Conservation (phyloP, 2,329 filamentous ascomycete species). For the Penicillium glabrum region DNA sequence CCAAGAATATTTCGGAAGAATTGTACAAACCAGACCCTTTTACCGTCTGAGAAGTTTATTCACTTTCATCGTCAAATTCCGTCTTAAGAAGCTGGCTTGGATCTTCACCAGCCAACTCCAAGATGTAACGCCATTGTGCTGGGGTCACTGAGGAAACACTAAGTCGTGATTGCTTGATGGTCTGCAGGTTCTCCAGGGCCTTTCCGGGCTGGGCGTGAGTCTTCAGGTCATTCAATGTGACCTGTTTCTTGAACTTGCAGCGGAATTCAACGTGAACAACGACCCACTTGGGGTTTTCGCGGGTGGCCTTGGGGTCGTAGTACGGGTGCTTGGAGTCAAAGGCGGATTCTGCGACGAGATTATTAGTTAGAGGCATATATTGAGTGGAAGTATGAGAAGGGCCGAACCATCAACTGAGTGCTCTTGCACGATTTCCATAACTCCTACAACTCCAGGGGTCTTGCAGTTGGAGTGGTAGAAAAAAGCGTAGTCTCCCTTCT, state of each 20-base stretch:
- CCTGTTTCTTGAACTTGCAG: slow-evolving; percentile 71
- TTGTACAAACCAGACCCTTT: background rate
- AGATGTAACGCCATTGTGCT: slow-evolving; percentile 51
- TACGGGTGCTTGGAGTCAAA: slow-evolving; percentile 74
- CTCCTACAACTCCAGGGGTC: slow-evolving; percentile 79
- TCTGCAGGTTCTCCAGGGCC: slow-evolving; percentile 72
- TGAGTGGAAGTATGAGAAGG: slow-evolving; percentile 23
- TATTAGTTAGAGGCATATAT: slow-evolving; percentile 8
- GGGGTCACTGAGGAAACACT: slow-evolving; percentile 64
- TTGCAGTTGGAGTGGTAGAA: slow-evolving; percentile 98
- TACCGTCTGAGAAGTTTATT: background rate
- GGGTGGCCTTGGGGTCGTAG: slow-evolving; percentile 74
- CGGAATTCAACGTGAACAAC: slow-evolving; percentile 86
- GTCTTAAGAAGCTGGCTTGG: slow-evolving; percentile 15
- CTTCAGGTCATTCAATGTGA: slow-evolving; percentile 72
- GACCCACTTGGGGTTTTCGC: slow-evolving; percentile 75
- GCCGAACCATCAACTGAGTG: slow-evolving; percentile 72
- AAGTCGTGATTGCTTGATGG: slow-evolving; percentile 76
- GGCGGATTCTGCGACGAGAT: slow-evolving; percentile 57
- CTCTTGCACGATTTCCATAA: slow-evolving; percentile 86
- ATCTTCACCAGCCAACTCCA: slow-evolving; percentile 40
- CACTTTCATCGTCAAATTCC: background rate
- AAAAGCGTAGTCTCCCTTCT: slow-evolving; percentile 85
- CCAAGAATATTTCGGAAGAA: background rate
- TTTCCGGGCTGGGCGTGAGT: slow-evolving; percentile 57